These are phyloP conservation scores for Kluyveromyces starmeri DNA, from an alignment of 805 yeast genomes.

Conservation along the genomic window DNA sequence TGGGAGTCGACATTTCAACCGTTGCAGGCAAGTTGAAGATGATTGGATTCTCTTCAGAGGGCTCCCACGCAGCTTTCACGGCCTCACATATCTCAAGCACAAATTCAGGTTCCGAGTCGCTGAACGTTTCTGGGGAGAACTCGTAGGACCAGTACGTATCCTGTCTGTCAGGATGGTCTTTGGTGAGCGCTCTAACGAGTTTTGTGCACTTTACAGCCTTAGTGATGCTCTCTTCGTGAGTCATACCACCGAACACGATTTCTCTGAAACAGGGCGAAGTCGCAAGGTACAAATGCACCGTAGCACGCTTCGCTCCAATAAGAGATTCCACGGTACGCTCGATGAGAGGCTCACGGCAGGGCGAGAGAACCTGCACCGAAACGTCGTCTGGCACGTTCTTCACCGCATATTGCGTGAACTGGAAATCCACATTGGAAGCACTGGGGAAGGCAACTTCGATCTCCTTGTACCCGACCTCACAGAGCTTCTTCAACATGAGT, in stretches of 20 bases:
- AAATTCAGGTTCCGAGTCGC: conserved; percentile 59
- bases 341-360: conserved; percentile 68
- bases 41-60: conserved; percentile 54
- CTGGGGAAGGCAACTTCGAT: conserved; percentile 79
- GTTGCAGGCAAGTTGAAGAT: conserved; percentile 81
- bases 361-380: conserved; percentile 65
- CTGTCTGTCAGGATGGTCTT: conserved; percentile 47
- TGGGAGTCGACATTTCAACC: conserved; percentile 74
- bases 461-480: conserved; percentile 72
- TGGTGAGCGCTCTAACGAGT: conserved; percentile 57
- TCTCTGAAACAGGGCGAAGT: conserved; percentile 67
- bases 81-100: conserved; percentile 63
- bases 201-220: conserved; percentile 56
- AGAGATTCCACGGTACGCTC: conserved; percentile 63
- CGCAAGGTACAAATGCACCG: conserved; percentile 68
- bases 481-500: conserved; percentile 55
- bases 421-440: conserved; percentile 73
- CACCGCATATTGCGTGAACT: conserved; percentile 67
- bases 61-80: conserved; percentile 68
- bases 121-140: conserved; percentile 74
- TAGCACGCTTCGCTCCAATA: conserved; percentile 67
- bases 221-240: conserved; percentile 47
- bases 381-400: conserved; percentile 71
- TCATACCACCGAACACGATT: conserved; percentile 54
- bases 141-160: conserved; percentile 66